phyloP scores from a whole-genome alignment of 1,284 basidiomycete species.

The Tausonia pullulans region DNA sequence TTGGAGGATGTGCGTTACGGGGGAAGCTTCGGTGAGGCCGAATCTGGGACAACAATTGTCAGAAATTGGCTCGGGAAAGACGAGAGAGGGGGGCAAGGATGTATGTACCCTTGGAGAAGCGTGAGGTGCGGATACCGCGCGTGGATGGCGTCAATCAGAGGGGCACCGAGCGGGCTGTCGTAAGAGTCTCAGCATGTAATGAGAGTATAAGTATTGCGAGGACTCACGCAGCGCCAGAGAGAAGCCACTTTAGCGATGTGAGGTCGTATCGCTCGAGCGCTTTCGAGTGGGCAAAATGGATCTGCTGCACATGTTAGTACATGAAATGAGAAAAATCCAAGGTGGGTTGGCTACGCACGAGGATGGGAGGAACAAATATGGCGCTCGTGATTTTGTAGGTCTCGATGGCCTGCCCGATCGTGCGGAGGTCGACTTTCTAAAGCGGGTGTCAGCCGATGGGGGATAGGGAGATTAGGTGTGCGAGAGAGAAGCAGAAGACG shows the following conservation, averaged over 20 bases:
- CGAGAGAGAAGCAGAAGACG: not conserved
- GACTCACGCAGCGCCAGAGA: constrained; percentile 60
- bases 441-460: constrained; percentile 38
- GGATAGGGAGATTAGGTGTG: not conserved
- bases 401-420: constrained; percentile 55
- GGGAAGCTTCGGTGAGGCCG: constrained; percentile 41
- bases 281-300: constrained; percentile 33
- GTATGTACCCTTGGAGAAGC: constrained; percentile 48
- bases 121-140: constrained; percentile 20
- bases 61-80: constrained; percentile 6
- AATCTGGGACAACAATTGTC: constrained; percentile 30
- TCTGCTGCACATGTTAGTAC: not conserved
- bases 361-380: constrained; percentile 72
- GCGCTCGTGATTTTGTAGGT: constrained; percentile 51
- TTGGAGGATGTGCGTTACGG: constrained; percentile 32
- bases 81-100: constrained; percentile 37
- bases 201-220: constrained; percentile 54
- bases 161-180: constrained; percentile 13
- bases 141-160: constrained; percentile 26
- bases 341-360: constrained; percentile 50
- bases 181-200: not conserved
- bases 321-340: not conserved
- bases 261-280: constrained; percentile 62
- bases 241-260: constrained; percentile 47
- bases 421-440: constrained; percentile 44